Conservation (phyloP, 1,284 basidiomycete species). For the Microbotryum saponariae region DNA sequence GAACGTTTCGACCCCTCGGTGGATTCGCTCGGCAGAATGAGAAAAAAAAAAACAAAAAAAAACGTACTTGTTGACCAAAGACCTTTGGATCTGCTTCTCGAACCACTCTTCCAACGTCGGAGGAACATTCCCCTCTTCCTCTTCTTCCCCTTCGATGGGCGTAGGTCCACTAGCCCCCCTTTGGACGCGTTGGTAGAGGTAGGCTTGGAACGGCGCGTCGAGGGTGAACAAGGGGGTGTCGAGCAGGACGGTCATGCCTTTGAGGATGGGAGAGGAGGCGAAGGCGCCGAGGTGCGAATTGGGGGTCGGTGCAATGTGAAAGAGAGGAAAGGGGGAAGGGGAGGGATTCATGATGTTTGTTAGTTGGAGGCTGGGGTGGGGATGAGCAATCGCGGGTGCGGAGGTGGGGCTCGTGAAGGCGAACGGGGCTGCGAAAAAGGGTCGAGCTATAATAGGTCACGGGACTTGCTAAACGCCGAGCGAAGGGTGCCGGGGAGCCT, state of each 20-base stretch:
- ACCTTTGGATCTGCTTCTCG: constrained; percentile 12
- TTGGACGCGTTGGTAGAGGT: constrained; percentile 20
- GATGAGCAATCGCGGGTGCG: no score
- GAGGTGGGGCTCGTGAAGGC: no score
- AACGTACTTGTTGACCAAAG: no score
- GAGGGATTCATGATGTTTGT: no score
- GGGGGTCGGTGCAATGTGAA: constrained; percentile 16
- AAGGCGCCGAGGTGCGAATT: constrained; percentile 31
- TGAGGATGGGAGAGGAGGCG: constrained; percentile 11
- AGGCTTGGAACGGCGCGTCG: constrained; percentile 23
- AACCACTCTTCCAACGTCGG: constrained; percentile 21
- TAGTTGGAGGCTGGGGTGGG: no score
- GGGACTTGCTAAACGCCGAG: no score
- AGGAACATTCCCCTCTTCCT: constrained; percentile 8
- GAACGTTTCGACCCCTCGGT: no score
- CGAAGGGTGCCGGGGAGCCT: no score
- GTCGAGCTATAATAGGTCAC: no score
- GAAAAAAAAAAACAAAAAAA: no score
- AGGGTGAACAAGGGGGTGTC: constrained; percentile 33
- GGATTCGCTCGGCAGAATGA: no score
- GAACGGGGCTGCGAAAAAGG: no score
- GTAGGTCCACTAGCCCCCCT: constrained; percentile 17
- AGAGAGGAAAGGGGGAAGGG: not conserved
- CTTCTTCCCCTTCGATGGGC: constrained; percentile 23
- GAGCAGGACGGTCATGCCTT: constrained; percentile 27